phyloP scores from a whole-genome alignment of 495 filamentous ascomycete genomes.

The Cercophora scortea region DNA sequence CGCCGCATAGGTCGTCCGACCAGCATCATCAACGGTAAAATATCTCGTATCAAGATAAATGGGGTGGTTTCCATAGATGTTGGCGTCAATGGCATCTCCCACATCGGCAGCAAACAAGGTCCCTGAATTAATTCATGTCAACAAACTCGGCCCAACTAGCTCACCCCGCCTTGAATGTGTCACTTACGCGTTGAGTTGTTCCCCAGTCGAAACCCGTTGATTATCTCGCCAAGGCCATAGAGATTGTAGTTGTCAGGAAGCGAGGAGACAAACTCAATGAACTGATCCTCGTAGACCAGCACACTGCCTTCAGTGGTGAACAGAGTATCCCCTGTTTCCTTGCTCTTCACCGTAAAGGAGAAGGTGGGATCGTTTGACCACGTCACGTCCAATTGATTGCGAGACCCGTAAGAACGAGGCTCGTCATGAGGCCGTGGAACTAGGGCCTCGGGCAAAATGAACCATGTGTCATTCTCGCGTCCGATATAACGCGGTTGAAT shows the following conservation, averaged over 20 bases:
- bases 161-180: too few relatives aligned
- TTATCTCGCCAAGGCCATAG: slow-evolving; percentile 79
- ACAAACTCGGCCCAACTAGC: neutral
- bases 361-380: slow-evolving; percentile 63
- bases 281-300: slow-evolving; percentile 76
- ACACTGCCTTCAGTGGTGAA: slow-evolving; percentile 63
- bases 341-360: slow-evolving; percentile 60
- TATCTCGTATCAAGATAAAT: slow-evolving; percentile 79
- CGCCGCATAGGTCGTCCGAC: slow-evolving; percentile 44
- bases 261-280: slow-evolving; percentile 63
- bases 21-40: slow-evolving; percentile 45
- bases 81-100: slow-evolving; percentile 55
- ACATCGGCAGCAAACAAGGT: slow-evolving; percentile 68
- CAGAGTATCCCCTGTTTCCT: slow-evolving; percentile 54
- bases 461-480: slow-evolving; percentile 58
- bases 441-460: slow-evolving; percentile 54
- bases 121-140: slow-evolving; percentile 21
- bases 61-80: slow-evolving; percentile 77
- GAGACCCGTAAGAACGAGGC: slow-evolving; percentile 18
- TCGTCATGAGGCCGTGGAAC: slow-evolving; percentile 52
- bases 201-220: slow-evolving; percentile 62
- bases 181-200: slow-evolving; percentile 63
- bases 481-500: slow-evolving; percentile 64
- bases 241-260: slow-evolving; percentile 67
- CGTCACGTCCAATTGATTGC: slow-evolving; percentile 49